Conservation (phyloP, 306 rosid species). For the Rubus parviflorus region DNA sequence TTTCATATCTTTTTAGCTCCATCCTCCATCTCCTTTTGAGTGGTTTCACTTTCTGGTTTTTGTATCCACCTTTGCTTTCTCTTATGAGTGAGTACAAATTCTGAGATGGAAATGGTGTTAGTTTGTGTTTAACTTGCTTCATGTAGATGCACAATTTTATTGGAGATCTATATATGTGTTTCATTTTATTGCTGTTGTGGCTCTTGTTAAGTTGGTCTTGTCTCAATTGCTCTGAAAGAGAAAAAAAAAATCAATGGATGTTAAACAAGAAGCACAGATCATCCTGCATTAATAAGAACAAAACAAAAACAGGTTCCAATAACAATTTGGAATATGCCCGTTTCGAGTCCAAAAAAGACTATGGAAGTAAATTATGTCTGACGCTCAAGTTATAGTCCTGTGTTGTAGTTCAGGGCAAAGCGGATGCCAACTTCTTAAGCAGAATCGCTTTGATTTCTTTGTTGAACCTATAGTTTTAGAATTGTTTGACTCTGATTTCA, state of each 20-base stretch:
- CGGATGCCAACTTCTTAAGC: neutral
- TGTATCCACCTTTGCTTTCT: neutral
- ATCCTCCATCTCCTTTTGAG: neutral
- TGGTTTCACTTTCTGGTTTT: neutral
- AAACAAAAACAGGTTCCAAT: too few species aligned
- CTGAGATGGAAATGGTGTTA: neutral
- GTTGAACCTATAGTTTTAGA: neutral
- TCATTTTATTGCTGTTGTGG: neutral
- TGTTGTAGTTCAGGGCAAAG: neutral
- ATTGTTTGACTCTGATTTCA: neutral
- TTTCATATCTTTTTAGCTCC: constrained; percentile 46
- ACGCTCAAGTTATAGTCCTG: neutral
- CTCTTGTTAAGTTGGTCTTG: too few species aligned
- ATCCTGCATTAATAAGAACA: too few species aligned
- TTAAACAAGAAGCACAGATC: too few species aligned
- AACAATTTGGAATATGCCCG: too few species aligned
- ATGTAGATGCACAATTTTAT: neutral
- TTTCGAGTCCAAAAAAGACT: neutral
- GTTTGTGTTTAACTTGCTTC: neutral
- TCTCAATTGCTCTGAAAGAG: too few species aligned
- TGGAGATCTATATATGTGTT: neutral
- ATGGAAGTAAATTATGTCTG: neutral
- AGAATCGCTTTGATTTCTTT: neutral
- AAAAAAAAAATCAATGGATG: too few species aligned
- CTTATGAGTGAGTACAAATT: neutral